Base-by-base conservation (phyloP, 2,329 filamentous ascomycete species). In the Neoarthrinium moseri region DNA sequence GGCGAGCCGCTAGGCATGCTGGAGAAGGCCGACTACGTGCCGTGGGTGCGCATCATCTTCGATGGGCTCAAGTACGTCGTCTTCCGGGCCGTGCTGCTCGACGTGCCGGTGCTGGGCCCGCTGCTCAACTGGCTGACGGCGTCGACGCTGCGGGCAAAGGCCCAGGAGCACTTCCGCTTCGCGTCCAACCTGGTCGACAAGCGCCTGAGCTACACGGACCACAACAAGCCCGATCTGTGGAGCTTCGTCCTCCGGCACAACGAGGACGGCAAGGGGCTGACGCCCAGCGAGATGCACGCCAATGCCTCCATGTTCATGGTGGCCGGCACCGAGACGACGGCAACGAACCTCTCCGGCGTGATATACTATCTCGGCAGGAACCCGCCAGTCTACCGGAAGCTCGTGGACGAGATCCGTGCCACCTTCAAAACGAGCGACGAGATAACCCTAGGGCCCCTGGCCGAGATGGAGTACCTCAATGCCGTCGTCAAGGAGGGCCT, bases 401-500 rank as follows among this genome's bases (percentile, higher is more conserved):
- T 37, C 17, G 56, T 56, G 3, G 18, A 59, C 2, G 72, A 75
- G 56, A 59, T 75, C 8, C 64, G 71, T 3, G 49, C 54, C 1
- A 22, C 57, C 1, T 73, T 73, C 46, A 50, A 54, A 4, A 58
- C 32, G 1, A 57, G 65, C 18, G 58, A 66, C 0, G 65, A 73
- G 17, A 73, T 74, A 36, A 62, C 54, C n/a, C 49, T 68, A 12
- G 51, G 52, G 6, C 57, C 56, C 6, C 56, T 65, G 4, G 51
- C 51, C 22, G 51, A 54, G 11, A 50, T 71, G 0, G 42, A 53
- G 5, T 74, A 73, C 43, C 60, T 73, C 49, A 48, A 63, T 6
- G 71, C 70, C 8, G 62, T 58, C 39, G 53, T 74, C 10, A 62
- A 72, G 7, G 72, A 75, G 53, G 54, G 57, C 5, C 49, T 74